Base-by-base conservation (phyloP, 2,329 filamentous ascomycete genomes). In the Fusarium sambucinum region DNA sequence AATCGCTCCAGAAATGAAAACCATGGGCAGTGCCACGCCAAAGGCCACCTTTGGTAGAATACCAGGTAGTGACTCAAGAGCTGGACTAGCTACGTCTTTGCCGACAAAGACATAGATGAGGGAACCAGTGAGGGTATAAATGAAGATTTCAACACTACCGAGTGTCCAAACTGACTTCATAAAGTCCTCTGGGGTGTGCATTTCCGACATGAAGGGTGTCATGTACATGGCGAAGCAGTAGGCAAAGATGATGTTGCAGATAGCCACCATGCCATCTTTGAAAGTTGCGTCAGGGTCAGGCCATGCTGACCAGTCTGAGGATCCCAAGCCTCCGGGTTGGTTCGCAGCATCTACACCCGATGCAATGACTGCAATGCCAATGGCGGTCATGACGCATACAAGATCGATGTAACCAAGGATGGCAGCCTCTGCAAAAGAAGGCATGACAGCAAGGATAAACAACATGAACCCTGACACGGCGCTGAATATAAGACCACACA, bases 51-150 rank as follows among this genome's bases (percentile, higher is more conserved):
- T 70, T 3, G 85, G 83, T 14, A 91, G 76, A 0, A 83, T 60
- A 2, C 79, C 80, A 3, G 85, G 83, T 4, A 89, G 84, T 0
- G 87, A 89, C 6, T 89, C 84, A 1, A 92, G 82, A 1, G 90
- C 90, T 0, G 90, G 90, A 1, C 86, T 87, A 32, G 81, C 76
- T 4, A 92, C 89, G 0, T 81, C 77, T 7, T 81, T 78, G 21
- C 90, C 90, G 4, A 86, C 87, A 68, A 86, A 92, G 45, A 84
- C 83, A 79, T 92, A 92, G 71, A 92, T 86, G 10, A 91, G 81
- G 1, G 86, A 82, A 2, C 88, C 88, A 0, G 88, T 86, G 17
- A 89, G 66, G 42, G 89, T 84, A 76, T 92, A 92, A 6, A 92
- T 84, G 29, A 80, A 76, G 23, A 87, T 86, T 64, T 89, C 86